phyloP scores from a whole-genome alignment of 768 basidiomycete species.

The Psilocybe sp. region DNA sequence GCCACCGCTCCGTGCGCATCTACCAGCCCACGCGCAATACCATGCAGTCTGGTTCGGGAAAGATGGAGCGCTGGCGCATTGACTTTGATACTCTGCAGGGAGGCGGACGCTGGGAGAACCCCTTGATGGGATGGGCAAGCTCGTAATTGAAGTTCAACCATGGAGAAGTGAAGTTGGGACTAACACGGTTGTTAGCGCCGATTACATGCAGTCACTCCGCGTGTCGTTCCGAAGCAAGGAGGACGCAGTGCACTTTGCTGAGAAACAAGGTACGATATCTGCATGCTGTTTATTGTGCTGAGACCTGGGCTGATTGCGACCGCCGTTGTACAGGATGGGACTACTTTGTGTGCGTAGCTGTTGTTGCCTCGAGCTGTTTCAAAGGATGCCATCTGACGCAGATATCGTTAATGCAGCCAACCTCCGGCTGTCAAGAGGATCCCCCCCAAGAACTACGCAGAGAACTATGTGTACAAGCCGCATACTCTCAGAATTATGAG shows the following conservation, averaged over 20 bases:
- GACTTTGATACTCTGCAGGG: conserved; percentile 93
- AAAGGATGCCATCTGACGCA: neutral
- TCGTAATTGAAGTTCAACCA: conserved; percentile 47
- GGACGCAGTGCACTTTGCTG: conserved; percentile 91
- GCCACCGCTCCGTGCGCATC: conserved; percentile 85
- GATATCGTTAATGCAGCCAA: conserved; percentile 42
- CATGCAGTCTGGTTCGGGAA: conserved; percentile 90
- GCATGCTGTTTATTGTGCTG: neutral
- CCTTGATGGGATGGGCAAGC: conserved; percentile 95
- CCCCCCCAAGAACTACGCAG: conserved; percentile 85
- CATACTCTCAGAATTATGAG: conserved; percentile 77
- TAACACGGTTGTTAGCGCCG: conserved; percentile 52
- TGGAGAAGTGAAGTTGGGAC: neutral
- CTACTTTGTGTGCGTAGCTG: conserved; percentile 73
- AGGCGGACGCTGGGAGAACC: conserved; percentile 95
- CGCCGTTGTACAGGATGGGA: conserved; percentile 70
- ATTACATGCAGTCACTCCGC: conserved; percentile 93
- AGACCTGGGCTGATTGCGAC: conserved; percentile 8
- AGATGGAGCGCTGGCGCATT: conserved; percentile 87
- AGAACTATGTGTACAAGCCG: conserved; percentile 87
- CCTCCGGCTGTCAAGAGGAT: conserved; percentile 59
- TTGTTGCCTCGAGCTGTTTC: conserved; percentile 9
- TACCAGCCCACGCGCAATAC: conserved; percentile 92
- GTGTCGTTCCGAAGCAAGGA: conserved; percentile 82
- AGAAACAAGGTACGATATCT: conserved; percentile 77